Evolutionary conservation across 768 basidiomycete genomes (phyloP).

Genomic region (Boletus vermiculosoides): DNA sequence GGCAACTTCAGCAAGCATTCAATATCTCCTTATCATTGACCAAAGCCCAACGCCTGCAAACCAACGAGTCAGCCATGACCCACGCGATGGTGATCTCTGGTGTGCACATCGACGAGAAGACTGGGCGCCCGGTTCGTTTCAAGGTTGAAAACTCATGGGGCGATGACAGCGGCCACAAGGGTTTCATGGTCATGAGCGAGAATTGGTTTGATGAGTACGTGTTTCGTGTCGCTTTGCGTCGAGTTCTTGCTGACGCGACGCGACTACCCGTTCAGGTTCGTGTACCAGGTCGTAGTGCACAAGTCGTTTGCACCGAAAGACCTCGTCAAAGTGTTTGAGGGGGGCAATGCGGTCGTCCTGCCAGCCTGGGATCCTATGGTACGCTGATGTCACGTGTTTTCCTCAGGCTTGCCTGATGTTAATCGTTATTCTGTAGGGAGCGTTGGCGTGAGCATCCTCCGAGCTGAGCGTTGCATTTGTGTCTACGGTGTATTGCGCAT

Average conservation of each 20-base stretch:
- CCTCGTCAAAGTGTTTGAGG: constrained; percentile 77
- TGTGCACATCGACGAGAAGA: constrained; percentile 74
- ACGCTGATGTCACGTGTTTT: neutral
- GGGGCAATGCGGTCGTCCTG: constrained; percentile 61
- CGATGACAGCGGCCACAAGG: constrained; percentile 69
- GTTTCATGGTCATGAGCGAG: constrained; percentile 91
- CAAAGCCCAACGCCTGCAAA: constrained; percentile 82
- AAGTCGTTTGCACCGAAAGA: constrained; percentile 76
- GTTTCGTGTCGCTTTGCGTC: neutral
- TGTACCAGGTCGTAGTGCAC: constrained; percentile 92
- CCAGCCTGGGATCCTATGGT: constrained; percentile 75
- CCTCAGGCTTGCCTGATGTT: neutral
- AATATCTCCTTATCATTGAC: constrained; percentile 75
- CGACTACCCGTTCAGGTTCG: constrained; percentile 49
- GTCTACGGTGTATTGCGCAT: neutral
- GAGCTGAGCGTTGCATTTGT: neutral
- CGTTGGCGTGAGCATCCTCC: constrained; percentile 20
- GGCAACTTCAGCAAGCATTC: constrained; percentile 62
- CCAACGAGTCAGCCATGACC: constrained; percentile 87
- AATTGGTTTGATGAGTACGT: constrained; percentile 89
- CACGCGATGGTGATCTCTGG: constrained; percentile 88
- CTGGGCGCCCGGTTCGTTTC: constrained; percentile 81
- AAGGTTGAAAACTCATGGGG: constrained; percentile 99
- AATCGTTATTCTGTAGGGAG: constrained; percentile 13
- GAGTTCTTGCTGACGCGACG: constrained; percentile 3